These are phyloP conservation scores for Dalbergia oliveri DNA, from an alignment of 306 rosid genomes.

Conservation along the genomic window DNA sequence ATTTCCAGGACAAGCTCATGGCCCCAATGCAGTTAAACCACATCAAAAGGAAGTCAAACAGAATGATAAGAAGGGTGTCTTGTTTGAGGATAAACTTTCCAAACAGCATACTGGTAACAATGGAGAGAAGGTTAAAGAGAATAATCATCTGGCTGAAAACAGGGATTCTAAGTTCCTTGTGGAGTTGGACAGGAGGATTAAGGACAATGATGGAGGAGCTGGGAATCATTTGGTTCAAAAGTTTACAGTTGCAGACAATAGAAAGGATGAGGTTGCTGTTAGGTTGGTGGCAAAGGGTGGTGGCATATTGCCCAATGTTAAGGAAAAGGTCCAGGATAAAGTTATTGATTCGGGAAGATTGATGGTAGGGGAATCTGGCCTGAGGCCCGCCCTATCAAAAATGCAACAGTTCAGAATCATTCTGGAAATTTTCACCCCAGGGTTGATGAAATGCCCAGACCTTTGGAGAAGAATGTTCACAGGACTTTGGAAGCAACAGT, in stretches of 20 bases:
- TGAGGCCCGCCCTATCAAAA: slow-evolving; percentile 54
- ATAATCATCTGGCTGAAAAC: slow-evolving; percentile 60
- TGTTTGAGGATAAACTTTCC: slow-evolving; percentile 58
- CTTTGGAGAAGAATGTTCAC: slow-evolving; percentile 53
- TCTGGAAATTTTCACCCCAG: slow-evolving; percentile 57
- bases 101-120: slow-evolving; percentile 59
- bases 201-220: slow-evolving; percentile 61
- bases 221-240: slow-evolving; percentile 56
- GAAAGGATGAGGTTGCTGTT: slow-evolving; percentile 67
- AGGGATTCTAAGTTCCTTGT: slow-evolving; percentile 60
- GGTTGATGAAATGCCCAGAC: slow-evolving; percentile 61
- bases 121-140: slow-evolving; percentile 67
- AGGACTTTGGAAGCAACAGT: slow-evolving; percentile 53
- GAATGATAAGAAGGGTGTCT: slow-evolving; percentile 50
- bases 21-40: slow-evolving; percentile 53
- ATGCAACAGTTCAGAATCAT: slow-evolving; percentile 56
- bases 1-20: slow-evolving; percentile 53
- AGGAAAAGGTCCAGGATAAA: slow-evolving; percentile 64
- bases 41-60: slow-evolving; percentile 59
- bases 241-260: slow-evolving; percentile 51
- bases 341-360: slow-evolving; percentile 53
- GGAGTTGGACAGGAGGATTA: slow-evolving; percentile 73
- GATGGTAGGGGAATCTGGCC: slow-evolving; percentile 59
- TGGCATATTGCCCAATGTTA: slow-evolving; percentile 48
- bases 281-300: slow-evolving; percentile 66